Evolutionary conservation across 202 grass and related monocot species (phyloP), one percentile per base, ranked within the genome.

Genomic region (Digitaria exilis): DNA sequence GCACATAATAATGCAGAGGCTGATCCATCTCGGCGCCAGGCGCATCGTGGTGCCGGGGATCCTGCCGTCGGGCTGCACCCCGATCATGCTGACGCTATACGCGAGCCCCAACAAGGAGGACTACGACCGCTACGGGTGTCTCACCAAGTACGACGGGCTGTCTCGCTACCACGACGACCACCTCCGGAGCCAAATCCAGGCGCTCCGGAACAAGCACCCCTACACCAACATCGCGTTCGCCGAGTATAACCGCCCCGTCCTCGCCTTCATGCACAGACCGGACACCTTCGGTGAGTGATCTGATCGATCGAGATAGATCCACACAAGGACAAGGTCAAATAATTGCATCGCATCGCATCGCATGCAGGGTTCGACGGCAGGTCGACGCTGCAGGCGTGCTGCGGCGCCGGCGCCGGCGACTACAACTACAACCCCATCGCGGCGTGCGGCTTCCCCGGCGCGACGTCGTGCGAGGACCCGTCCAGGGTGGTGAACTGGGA

Each of bases 401-500:
- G 89, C 43, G 84, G 82, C 2, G 64, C 60, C 5, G 87, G 87
- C 26, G n/a, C n/a, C n/a, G 87, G 87, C 26, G 54, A 31, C 34
- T 89, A 89, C 67, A 89, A 85, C 77, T 85, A 71, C 59, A 77
- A 75, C 29, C 5, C 58, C 13, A 64, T 9, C 26, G 76, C 68
- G 14, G 11, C 59, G 9, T 89, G 87, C 58, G 82, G 87, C 4
- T 1, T 19, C 18, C 77, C 76, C 13, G 70, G 76, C 46, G 87
- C 46, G 5, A 41, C 46, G 6, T 45, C 54, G 12, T 89, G 82
- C 66, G 65, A 19, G 15, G 34, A 85, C 34, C 62, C 49, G 39
- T 56, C 77, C 15, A 39, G 0, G 43, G 45, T 28, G 49, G 9
- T 39, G 29, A 80, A 71, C 75, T 89, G 86, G 83, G 90, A 92